These are phyloP conservation scores for Ceratocystis colombiana DNA, from an alignment of 2,329 filamentous ascomycete species.

Conservation along the genomic window DNA sequence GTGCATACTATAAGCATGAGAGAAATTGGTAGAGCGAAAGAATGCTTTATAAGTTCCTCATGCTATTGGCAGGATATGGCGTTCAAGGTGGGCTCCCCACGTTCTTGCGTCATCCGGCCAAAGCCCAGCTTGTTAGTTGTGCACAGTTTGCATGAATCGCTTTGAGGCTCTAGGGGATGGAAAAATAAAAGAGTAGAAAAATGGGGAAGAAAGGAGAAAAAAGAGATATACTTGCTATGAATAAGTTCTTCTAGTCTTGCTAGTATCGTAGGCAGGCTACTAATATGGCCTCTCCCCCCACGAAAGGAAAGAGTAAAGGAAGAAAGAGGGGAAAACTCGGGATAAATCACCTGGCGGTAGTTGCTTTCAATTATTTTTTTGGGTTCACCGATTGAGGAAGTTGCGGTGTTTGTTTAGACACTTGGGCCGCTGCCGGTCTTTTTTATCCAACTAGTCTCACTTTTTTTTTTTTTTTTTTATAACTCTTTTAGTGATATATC, in stretches of 20 bases:
- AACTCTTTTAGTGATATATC: background rate
- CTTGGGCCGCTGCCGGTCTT: constrained; percentile 10
- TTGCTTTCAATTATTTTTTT: background rate
- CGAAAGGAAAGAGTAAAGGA: background rate
- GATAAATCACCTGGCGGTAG: constrained; percentile 12
- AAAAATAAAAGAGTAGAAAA: background rate
- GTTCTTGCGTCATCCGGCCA: background rate
- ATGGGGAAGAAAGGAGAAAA: background rate
- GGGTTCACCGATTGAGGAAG: background rate
- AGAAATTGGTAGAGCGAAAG: too few relatives aligned
- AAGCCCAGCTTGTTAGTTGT: too few relatives aligned
- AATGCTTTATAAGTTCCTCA: too few relatives aligned
- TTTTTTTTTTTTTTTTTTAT: constrained; percentile 4
- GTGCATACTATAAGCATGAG: too few relatives aligned
- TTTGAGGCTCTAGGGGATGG: background rate
- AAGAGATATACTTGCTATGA: too few relatives aligned
- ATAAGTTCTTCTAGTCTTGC: too few relatives aligned
- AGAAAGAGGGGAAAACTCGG: constrained; percentile 7
- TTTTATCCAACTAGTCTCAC: background rate
- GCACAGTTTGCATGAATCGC: too few relatives aligned
- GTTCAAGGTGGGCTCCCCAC: background rate
- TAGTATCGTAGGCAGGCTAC: too few relatives aligned
- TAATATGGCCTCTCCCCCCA: background rate
- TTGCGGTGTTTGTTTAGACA: constrained; percentile 15
- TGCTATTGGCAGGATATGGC: background rate